Base-by-base conservation (phyloP, 2,329 filamentous ascomycete genomes). In the Pezicula radicicola region DNA sequence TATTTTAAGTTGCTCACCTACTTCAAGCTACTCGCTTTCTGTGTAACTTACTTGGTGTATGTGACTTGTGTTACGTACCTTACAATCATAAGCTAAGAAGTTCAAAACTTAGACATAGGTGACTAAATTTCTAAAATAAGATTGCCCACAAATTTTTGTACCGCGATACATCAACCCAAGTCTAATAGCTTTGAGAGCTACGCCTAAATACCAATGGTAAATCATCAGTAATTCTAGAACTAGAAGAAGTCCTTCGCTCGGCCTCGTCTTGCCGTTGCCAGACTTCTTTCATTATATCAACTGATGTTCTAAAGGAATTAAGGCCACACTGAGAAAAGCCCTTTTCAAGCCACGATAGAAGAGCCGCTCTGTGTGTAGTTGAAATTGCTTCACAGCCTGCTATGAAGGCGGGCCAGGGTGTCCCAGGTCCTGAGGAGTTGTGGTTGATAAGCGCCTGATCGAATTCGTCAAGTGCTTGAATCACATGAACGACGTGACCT, bases 331-430 rank as follows among this genome's bases (percentile, higher is more conserved):
- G 45, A 16, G 45, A 47, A 28, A 30, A 43, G 30, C 16, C 47
- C 16, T 44, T 49, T 28, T 49, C 47, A 27, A 49, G 47, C 47
- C 47, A 49, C 27, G 47, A 19, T 33, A 58, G 41, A 1, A 68
- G 56, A 1, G 56, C 57, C 25, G 63, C 55, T 16, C 39, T 42
- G 9, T 42, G 13, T 42, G 39, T 13, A 42, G 15, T 19, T 19
- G 62, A 60, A 9, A 65, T 57, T 1, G 70, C 70, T 50, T 73
- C 70, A 30, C 68, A 71, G n/a, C 67, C 70, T 6, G 70, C 70
- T 46, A 73, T 69, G 39, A 73, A 73, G 1, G 63, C 65, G 2
- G 70, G 70, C 70, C 70, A 73, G 3, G 63, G 60, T 12, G 65
- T 67, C 7, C 67, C 61, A n/a, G 64, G 61, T 15, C 63, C 58